Evolutionary conservation across 371 early-diverging fungal genomes (phyloP).

Genomic region (Mucor mucedo): DNA sequence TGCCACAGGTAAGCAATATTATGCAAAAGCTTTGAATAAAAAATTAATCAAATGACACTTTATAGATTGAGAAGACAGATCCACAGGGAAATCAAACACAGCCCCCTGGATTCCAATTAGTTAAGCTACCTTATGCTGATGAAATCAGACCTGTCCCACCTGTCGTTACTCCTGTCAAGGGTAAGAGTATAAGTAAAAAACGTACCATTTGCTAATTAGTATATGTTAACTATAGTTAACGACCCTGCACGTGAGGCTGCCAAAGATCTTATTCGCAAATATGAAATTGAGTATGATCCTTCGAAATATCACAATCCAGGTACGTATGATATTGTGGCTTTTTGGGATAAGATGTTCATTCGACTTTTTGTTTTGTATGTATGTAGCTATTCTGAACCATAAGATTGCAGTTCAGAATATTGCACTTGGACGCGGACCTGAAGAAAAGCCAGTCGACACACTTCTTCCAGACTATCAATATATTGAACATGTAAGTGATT

Average conservation of each 20-base stretch:
- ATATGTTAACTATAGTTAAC: not conserved
- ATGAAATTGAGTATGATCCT: constrained; percentile 52
- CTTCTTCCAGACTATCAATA: constrained; percentile 20
- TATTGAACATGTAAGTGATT: constrained; percentile 12
- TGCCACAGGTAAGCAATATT: constrained; percentile 22
- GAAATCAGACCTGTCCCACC: constrained; percentile 63
- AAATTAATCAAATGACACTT: not conserved
- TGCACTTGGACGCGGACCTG: constrained; percentile 45
- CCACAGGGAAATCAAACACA: constrained; percentile 41
- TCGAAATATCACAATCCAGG: constrained; percentile 65
- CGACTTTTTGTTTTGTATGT: not conserved
- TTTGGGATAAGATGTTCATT: not conserved
- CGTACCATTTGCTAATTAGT: not conserved
- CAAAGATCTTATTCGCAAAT: constrained; percentile 36
- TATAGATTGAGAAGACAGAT: constrained; percentile 37
- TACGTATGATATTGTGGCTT: constrained; percentile 25
- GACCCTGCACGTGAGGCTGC: not conserved
- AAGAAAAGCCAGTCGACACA: constrained; percentile 14
- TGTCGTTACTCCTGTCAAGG: constrained; percentile 4
- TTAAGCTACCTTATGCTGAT: constrained; percentile 73
- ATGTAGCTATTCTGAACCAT: constrained; percentile 59
- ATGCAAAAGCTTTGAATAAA: not conserved
- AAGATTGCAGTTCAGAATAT: constrained; percentile 64
- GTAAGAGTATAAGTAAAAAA: constrained; percentile 10
- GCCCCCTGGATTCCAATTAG: constrained; percentile 68